These are phyloP conservation scores for Microglena sp. DNA, from an alignment of 139 green algal genomes.

Conservation along the genomic window DNA sequence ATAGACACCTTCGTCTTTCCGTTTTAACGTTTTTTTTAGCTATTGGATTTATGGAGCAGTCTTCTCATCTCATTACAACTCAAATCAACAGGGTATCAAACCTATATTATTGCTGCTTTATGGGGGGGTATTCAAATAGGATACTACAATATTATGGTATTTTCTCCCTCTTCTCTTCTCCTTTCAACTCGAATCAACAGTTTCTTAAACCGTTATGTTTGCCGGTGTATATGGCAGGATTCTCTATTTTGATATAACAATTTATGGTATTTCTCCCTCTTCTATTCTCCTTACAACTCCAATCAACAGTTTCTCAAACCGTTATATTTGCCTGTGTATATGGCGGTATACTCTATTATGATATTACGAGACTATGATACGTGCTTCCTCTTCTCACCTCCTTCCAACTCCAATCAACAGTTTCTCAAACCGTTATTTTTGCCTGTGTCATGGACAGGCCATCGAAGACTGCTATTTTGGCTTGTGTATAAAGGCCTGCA, in stretches of 20 bases:
- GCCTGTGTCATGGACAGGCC: no score
- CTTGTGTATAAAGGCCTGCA: no score
- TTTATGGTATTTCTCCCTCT: not conserved
- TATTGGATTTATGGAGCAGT: no score
- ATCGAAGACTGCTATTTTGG: no score
- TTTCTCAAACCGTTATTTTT: not conserved
- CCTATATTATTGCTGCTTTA: no score
- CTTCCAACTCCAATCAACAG: not conserved
- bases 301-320: not conserved
- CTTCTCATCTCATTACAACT: no score
- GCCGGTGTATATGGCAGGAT: not conserved
- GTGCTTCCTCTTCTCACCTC: not conserved
- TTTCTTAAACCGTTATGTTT: not conserved
- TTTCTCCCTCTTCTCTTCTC: conserved; percentile 1
- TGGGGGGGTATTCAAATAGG: no score
- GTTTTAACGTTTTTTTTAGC: no score
- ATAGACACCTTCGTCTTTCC: no score
- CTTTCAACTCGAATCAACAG: not conserved
- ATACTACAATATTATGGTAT: not conserved
- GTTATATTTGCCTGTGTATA: not conserved
- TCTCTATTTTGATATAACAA: not conserved
- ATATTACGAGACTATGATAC: not conserved
- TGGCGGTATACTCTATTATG: not conserved
- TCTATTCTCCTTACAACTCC: not conserved
- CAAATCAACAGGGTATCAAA: no score